Evolutionary conservation across 495 filamentous ascomycete species (phyloP).

Genomic region (Neurospora terricola): DNA sequence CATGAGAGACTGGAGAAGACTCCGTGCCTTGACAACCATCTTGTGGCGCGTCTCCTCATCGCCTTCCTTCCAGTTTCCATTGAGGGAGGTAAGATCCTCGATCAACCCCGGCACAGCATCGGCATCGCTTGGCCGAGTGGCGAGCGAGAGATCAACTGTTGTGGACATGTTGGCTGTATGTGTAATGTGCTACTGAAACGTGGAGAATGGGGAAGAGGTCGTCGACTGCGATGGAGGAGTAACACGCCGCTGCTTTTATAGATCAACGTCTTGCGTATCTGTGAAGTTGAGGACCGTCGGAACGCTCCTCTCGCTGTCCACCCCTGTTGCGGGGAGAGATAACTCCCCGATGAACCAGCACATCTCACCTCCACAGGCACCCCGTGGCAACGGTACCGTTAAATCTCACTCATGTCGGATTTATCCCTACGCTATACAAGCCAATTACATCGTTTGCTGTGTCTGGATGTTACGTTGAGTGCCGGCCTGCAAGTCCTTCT

Average conservation of each 20-base stretch:
- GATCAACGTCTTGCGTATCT: not conserved
- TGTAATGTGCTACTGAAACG: not conserved
- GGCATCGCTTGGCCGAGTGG: constrained; percentile 7
- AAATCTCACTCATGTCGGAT: not conserved
- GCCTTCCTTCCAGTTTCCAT: not conserved
- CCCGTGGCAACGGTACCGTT: not conserved
- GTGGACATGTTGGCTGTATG: not conserved
- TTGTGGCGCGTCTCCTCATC: constrained; percentile 6
- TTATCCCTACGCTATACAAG: no score
- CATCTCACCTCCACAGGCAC: not conserved
- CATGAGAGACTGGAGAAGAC: constrained; percentile 20
- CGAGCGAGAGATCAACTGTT: constrained; percentile 8
- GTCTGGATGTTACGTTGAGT: no score
- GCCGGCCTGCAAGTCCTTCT: no score
- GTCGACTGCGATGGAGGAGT: not conserved
- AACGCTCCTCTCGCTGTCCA: not conserved
- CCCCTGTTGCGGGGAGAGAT: not conserved
- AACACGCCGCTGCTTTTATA: not conserved
- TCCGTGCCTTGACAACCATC: constrained; percentile 18
- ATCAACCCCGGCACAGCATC: constrained; percentile 6
- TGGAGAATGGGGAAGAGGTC: not conserved
- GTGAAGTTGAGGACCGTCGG: not conserved
- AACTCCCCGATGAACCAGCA: not conserved
- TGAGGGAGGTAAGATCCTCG: constrained; percentile 6
- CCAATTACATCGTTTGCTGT: no score